Base-by-base conservation (phyloP, 768 basidiomycete species). In the Rubroboletus satanas region DNA sequence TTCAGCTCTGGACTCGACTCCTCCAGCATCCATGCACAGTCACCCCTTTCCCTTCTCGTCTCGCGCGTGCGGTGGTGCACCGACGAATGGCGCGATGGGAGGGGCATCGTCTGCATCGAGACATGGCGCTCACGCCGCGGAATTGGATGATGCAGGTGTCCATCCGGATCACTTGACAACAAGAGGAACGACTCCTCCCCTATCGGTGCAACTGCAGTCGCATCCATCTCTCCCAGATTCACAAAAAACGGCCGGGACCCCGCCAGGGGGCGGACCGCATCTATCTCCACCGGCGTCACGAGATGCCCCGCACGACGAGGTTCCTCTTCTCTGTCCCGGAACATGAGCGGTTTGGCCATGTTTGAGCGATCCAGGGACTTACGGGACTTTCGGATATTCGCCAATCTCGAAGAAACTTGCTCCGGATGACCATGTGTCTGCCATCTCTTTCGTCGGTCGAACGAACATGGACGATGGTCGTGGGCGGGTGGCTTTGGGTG, bases 241-340 rank as follows among this genome's bases (percentile, higher is more conserved):
- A 77, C 73, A 62, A 78, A 79, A 59, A 77, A 74, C 10, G 80
- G 75, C 47, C 68, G 73, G 21, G 79, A 74, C 51, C 73, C 65
- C 0, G 75, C 73, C 3, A 74, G 73, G 2, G 77, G 68, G 14
- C 69, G 64, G 52, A 77, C 77, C 3, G 75, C 74, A 47, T 81
- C 79, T 5, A 75, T 65, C 18, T 57, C 54, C 9, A 57, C 52
- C 26, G 56, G 43, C 5, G 53, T 49, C 12, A 51, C 15, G 28
- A 52, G 18, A 28, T 57, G 37, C 35, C 45, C 43, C 29, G 11
- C n/a, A 37, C 11, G 21, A 11, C 9, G 28, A 28, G 7, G 14
- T 31, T 56, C 45, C 6, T 57, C 48, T n/a, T 55, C 52, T 17
- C 62, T 68, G 48, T 44, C 12, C 11, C 7, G 0, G 9, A 39